Conservation (phyloP, 306 rosid genomes). For the Trifolium fragiferum region DNA sequence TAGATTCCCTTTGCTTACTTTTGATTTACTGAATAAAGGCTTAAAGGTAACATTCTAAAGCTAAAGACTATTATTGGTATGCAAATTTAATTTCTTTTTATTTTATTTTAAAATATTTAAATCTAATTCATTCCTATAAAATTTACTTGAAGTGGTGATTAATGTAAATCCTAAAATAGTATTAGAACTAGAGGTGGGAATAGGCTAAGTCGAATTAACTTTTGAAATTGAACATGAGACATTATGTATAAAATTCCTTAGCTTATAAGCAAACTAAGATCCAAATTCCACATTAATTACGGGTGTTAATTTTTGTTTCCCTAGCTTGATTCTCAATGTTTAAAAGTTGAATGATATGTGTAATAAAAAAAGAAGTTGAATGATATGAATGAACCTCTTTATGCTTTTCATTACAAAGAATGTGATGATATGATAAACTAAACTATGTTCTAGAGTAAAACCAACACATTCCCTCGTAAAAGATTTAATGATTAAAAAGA, state of each 20-base stretch:
- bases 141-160: no score
- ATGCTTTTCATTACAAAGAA: conserved; percentile 37
- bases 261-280: no score
- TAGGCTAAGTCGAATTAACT: no score
- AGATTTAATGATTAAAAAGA: conserved; percentile 59
- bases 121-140: not conserved
- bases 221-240: no score
- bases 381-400: conserved; percentile 51
- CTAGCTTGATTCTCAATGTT: not conserved
- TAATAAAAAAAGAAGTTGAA: no score
- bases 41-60: not conserved
- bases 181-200: no score
- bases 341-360: conserved; percentile 19
- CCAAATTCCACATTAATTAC: no score
- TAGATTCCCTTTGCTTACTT: conserved; percentile 38
- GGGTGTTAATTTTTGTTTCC: not conserved
- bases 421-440: conserved; percentile 38
- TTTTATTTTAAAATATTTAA: no score
- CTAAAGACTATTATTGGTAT: not conserved
- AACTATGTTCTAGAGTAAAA: conserved; percentile 45
- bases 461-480: conserved; percentile 44
- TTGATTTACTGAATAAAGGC: not conserved
- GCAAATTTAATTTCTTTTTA: not conserved
- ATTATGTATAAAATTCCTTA: no score
- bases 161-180: no score